phyloP scores from a whole-genome alignment of 1,284 basidiomycete genomes.

The Irpex lacteus region DNA sequence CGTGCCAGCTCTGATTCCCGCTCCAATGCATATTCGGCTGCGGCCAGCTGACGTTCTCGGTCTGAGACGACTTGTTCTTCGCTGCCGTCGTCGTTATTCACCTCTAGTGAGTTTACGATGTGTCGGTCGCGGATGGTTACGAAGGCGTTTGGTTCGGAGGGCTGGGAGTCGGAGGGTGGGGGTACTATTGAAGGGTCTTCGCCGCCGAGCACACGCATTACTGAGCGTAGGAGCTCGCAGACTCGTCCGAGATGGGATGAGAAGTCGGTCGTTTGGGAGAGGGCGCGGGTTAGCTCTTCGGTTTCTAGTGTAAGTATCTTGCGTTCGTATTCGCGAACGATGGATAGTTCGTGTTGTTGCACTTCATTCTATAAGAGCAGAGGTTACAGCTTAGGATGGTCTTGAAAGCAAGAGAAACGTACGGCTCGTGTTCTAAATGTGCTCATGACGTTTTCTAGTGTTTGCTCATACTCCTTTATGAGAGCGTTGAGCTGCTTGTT shows the following conservation, averaged over 20 bases:
- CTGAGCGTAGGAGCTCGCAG: slow-evolving; percentile 70
- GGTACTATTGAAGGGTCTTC: slow-evolving; percentile 47
- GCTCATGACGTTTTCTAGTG: slow-evolving; percentile 94
- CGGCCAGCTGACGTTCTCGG: slow-evolving; percentile 30
- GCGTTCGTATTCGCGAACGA: slow-evolving; percentile 90
- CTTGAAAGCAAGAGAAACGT: slow-evolving; percentile 34
- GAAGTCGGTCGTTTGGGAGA: slow-evolving; percentile 61
- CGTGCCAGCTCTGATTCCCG: slow-evolving; percentile 84
- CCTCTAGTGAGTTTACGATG: slow-evolving; percentile 32
- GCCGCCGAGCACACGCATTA: slow-evolving; percentile 72
- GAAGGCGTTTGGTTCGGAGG: slow-evolving; percentile 5
- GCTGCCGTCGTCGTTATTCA: slow-evolving; percentile 18
- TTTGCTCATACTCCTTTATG: slow-evolving; percentile 96
- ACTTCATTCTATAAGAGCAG: slow-evolving; percentile 72
- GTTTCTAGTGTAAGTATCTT: slow-evolving; percentile 79
- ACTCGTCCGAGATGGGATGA: slow-evolving; percentile 73
- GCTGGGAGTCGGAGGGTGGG: slow-evolving; percentile 3
- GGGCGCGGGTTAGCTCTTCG: slow-evolving; percentile 60
- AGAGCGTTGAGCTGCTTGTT: slow-evolving; percentile 92
- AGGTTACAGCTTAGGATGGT: slow-evolving; percentile 10
- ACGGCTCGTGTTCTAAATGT: slow-evolving; percentile 91
- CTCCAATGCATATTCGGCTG: slow-evolving; percentile 74
- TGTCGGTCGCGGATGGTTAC: slow-evolving; percentile 11
- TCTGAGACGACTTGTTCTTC: slow-evolving; percentile 17
- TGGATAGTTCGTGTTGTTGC: slow-evolving; percentile 88